Evolutionary conservation across 192 early-diverging fungal genomes (phyloP).

Genomic region (Coemansia sp.): DNA sequence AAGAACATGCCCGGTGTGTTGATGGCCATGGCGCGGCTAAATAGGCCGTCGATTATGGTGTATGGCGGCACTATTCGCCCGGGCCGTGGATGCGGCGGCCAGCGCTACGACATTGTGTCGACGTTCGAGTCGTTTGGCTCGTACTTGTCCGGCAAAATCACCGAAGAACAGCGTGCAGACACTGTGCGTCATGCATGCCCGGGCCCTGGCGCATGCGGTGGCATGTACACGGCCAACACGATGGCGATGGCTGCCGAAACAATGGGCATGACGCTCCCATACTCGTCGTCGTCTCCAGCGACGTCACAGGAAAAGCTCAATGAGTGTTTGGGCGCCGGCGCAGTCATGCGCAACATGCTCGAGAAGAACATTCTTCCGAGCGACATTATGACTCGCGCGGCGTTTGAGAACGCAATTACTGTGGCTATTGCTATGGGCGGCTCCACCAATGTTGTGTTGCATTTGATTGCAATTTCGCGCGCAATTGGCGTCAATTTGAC

Average conservation of each 20-base stretch:
- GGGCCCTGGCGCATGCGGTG: constrained; percentile 97
- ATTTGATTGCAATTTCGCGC: constrained; percentile 88
- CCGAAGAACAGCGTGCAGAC: constrained; percentile 80
- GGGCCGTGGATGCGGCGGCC: constrained; percentile 61
- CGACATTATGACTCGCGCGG: constrained; percentile 95
- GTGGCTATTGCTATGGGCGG: constrained; percentile 93
- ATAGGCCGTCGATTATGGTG: constrained; percentile 96
- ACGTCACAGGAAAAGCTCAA: constrained; percentile 80
- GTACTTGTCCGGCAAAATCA: constrained; percentile 87
- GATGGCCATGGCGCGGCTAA: constrained; percentile 94
- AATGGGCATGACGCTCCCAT: constrained; percentile 96
- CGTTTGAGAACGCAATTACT: constrained; percentile 97
- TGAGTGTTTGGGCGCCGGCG: constrained; percentile 85
- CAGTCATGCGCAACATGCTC: constrained; percentile 84
- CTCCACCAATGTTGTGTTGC: constrained; percentile 96
- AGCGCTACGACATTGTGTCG: constrained; percentile 88
- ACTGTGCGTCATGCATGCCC: constrained; percentile 73
- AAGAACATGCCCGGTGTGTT: constrained; percentile 99
- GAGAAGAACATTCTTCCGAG: constrained; percentile 90
- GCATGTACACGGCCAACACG: constrained; percentile 99
- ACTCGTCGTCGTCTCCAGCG: constrained; percentile 94
- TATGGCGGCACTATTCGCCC: constrained; percentile 97
- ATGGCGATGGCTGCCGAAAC: constrained; percentile 97
- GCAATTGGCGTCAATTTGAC: constrained; percentile 79
- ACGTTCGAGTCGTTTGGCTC: constrained; percentile 97